Evolutionary conservation across 208 protist species (phyloP), one percentile per base, ranked within the genome.

Genomic region (Leishmania tarentolae): DNA sequence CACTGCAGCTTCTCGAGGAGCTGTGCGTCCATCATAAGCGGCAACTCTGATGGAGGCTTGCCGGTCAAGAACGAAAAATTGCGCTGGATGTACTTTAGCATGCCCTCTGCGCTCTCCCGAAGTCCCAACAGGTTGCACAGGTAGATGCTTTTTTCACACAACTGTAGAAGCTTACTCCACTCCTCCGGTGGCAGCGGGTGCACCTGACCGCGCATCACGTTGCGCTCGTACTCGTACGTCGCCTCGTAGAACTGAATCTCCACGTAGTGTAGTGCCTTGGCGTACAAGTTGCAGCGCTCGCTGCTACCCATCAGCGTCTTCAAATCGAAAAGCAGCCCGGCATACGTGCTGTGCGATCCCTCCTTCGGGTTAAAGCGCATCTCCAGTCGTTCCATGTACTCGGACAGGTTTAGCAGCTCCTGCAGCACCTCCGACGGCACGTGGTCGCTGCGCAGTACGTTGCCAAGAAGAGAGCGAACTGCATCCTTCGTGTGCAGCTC

Each of bases 51-150:
- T 31, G 82, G 86, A 46, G 87, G 86, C 79, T 90, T 83, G 11
- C 93, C 93, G 21, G 94, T 95, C 72, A 98, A 82, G 72, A 94
- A 90, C 31, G 87, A 92, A 79, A 97, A 97, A 82, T 98, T 95
- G 70, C 92, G 83, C 86, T 98, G 91, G 56, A 99, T 98, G 83
- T 98, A 99, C 76, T 95, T 94, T 15, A 99, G 91, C 46, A 99
- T 95, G 75, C 99, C 99, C 83, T 97, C 93, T 0, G 99, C 99
- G 59, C 99, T 99, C 86, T 99, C 98, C 13, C 98, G 95, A 83
- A 99, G 98, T 56, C 99, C 98, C 28, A 99, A 91, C 76, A 99
- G 91, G 89, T 99, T 99, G 86, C 98, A 99, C 61, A 99, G 96
- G 82, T 97, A 97, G 83, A 99, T 99, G 82, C 89, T 92, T 84